Evolutionary conservation across 257 asterid genomes (phyloP).

Genomic region (Solanum sparsipilum): DNA sequence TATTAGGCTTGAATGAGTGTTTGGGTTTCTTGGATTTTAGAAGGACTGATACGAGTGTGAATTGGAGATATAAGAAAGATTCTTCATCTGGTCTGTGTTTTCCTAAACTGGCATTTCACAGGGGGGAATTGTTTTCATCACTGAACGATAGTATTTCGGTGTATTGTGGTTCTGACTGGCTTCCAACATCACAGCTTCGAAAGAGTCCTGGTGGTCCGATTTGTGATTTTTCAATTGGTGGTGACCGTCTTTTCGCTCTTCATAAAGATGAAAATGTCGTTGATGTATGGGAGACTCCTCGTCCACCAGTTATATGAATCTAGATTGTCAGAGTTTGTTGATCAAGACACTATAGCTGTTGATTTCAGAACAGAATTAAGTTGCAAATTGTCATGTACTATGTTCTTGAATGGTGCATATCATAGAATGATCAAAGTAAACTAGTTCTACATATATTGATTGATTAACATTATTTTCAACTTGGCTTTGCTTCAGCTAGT

Average conservation of each 20-base stretch:
- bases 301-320: slow-evolving; percentile 44
- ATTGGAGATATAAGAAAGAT: neutral
- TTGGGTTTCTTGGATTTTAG: slow-evolving; percentile 81
- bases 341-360: neutral
- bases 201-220: slow-evolving; percentile 65
- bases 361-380: neutral
- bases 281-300: slow-evolving; percentile 68
- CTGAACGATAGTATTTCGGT: slow-evolving; percentile 68
- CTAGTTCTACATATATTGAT: neutral
- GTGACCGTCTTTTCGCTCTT: slow-evolving; percentile 66
- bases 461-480: too few relatives aligned
- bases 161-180: slow-evolving; percentile 70
- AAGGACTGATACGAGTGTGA: slow-evolving; percentile 20
- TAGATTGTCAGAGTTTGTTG: neutral
- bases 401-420: neutral
- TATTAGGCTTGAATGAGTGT: slow-evolving; percentile 59
- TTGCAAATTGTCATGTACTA: neutral
- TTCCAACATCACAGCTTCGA: slow-evolving; percentile 47
- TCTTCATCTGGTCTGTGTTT: neutral
- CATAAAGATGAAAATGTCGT: slow-evolving; percentile 74
- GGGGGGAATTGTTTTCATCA: slow-evolving; percentile 67
- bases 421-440: too few relatives aligned
- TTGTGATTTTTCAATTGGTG: slow-evolving; percentile 75
- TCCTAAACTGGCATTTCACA: slow-evolving; percentile 64
- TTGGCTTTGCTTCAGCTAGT: too few relatives aligned